These are phyloP conservation scores for Nakataea oryzae DNA, from an alignment of 2,329 filamentous ascomycete genomes.

Conservation along the genomic window DNA sequence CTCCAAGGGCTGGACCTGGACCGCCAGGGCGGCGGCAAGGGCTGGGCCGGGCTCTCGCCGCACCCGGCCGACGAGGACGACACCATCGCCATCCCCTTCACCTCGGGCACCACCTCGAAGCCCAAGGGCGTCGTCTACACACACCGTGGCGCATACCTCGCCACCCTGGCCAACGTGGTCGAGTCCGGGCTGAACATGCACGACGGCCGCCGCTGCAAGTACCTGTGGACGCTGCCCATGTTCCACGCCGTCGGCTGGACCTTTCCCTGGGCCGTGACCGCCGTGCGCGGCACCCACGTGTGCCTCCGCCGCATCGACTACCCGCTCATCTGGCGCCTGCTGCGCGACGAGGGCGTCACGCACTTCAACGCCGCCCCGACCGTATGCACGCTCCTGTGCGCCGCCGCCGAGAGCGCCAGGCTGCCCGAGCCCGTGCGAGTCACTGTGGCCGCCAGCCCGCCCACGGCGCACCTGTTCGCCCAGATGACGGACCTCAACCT, in stretches of 20 bases:
- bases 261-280: conserved; percentile 77
- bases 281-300: conserved; percentile 88
- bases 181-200: conserved; percentile 75
- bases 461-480: conserved; percentile 82
- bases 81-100: conserved; percentile 82
- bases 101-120: conserved; percentile 80
- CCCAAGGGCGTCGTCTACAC: conserved; percentile 94
- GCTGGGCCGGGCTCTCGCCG: conserved; percentile 59
- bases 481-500: conserved; percentile 79
- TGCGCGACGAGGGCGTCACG: conserved; percentile 79
- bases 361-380: conserved; percentile 96
- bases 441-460: conserved; percentile 86
- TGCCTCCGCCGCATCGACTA: conserved; percentile 95
- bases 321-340: conserved; percentile 76
- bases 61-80: conserved; percentile 62
- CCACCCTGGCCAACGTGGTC: conserved; percentile 73
- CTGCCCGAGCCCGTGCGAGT: conserved; percentile 67
- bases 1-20: conserved; percentile 72
- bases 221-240: conserved; percentile 90
- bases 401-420: conserved; percentile 54
- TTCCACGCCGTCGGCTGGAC: conserved; percentile 71
- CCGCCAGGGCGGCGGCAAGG: conserved; percentile 47
- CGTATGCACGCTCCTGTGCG: conserved; percentile 88
- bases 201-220: conserved; percentile 55
- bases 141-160: conserved; percentile 79